Base-by-base conservation (phyloP, 2,329 filamentous ascomycete species). In the Aspergillus vadensis region DNA sequence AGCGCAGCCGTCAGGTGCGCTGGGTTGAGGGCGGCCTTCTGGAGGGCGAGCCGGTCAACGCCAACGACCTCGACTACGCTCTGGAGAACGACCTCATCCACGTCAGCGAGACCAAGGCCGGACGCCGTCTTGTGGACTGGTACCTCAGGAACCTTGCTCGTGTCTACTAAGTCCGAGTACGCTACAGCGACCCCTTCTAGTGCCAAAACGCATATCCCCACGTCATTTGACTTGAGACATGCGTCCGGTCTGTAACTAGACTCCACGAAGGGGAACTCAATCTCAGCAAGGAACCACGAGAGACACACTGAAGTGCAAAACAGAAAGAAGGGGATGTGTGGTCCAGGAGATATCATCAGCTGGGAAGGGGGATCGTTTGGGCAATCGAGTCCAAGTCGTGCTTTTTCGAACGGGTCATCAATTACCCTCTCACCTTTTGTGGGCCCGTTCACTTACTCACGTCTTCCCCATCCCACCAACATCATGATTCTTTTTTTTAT, bases 21-120 rank as follows among this genome's bases (percentile, higher is more conserved):
- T 98, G 94, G 91, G 89, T 87, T 66, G 95, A 96, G 76, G 91
- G 92, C 72, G 91, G 91, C 44, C 82, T 99, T 67, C 80, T 99
- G 64, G 94, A 98, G 68, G 95, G 95, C 61, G 95, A 99, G 70
- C 85, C 92, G 66, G 90, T 96, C 72, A 97, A 94, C 76, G 91
- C 92, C 67, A 96, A 91, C 79, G 95, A 99, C 77, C 85, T 99
- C 63, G 95, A 99, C 82, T 99, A 98, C 77, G 95, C 95, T 66
- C 86, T 99, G 81, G 91, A 98, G 81, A 91, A 92, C 68, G 94
- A 99, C 76, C 82, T 99, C 72, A 99, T 99, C 77, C 95, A 99
- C 81, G 95, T 99, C 70, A 97, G 94, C 61, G 95, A 99, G 82
- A 94, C 94, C 69, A 99, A 99, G 88, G 92, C 97, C 62, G 95